Percentiles rank a stretch among this genome's conserved stretches.
Conservation (phyloP, 495 filamentous ascomycete genomes). For the Penicillium coffeae region DNA sequence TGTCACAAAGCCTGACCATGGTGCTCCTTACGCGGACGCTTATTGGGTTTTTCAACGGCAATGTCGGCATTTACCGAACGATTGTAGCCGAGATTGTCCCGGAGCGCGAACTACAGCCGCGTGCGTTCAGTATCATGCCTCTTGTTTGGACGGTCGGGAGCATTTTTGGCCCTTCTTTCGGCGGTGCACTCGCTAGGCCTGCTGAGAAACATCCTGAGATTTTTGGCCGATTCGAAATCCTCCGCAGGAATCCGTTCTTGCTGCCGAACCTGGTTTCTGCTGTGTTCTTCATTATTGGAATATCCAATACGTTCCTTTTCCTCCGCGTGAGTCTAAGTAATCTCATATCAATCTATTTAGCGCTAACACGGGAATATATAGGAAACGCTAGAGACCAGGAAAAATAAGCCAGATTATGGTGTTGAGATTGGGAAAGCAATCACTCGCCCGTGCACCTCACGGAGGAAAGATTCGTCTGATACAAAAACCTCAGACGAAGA, state of each 20-base stretch:
- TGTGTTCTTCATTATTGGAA: slow-evolving; percentile 67
- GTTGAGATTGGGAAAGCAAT: slow-evolving; percentile 56
- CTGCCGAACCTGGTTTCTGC: slow-evolving; percentile 78
- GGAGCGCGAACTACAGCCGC: slow-evolving; percentile 74
- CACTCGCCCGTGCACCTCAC: slow-evolving; percentile 24
- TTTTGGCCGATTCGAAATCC: slow-evolving; percentile 63
- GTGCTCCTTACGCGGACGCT: slow-evolving; percentile 65
- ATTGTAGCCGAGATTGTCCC: slow-evolving; percentile 83
- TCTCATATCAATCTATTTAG: neutral
- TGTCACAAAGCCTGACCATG: slow-evolving; percentile 69
- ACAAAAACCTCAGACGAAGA: slow-evolving; percentile 35
- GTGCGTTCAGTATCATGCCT: slow-evolving; percentile 82
- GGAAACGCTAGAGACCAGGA: slow-evolving; percentile 70
- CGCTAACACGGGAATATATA: slow-evolving; percentile 14
- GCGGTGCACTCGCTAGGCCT: slow-evolving; percentile 79
- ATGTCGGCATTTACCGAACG: slow-evolving; percentile 75
- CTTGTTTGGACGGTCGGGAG: slow-evolving; percentile 75
- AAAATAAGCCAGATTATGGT: slow-evolving; percentile 63
- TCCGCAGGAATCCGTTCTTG: slow-evolving; percentile 72
- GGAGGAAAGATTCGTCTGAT: slow-evolving; percentile 10
- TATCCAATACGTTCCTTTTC: slow-evolving; percentile 67
- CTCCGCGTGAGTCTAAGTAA: slow-evolving; percentile 42
- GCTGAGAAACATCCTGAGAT: slow-evolving; percentile 61
- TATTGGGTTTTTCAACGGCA: slow-evolving; percentile 70
- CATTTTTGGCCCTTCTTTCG: slow-evolving; percentile 86